phyloP scores from a whole-genome alignment of 2,329 filamentous ascomycete genomes.

The Periconia digitata region DNA sequence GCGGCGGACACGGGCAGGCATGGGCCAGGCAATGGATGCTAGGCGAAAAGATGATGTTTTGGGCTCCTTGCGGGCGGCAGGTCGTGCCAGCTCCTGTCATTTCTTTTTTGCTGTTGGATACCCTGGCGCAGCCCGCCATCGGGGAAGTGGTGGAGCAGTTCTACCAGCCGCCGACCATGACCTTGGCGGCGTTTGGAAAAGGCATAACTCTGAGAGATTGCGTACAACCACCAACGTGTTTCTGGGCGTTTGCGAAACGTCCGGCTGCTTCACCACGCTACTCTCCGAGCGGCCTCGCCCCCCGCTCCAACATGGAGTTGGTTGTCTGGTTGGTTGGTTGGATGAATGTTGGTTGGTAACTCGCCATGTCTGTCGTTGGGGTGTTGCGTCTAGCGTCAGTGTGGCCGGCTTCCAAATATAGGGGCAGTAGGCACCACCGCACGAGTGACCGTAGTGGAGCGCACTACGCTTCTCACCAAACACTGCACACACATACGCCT shows the following conservation, averaged over 20 bases:
- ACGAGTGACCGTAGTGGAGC: too few species aligned
- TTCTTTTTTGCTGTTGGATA: slow-evolving; percentile 17
- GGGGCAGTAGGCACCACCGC: too few species aligned
- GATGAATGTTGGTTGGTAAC: too few species aligned
- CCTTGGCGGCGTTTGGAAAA: slow-evolving; percentile 39
- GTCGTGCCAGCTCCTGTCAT: slow-evolving; percentile 35
- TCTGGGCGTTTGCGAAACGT: slow-evolving; percentile 37
- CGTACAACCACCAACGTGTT: slow-evolving; percentile 21
- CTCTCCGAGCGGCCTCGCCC: background rate
- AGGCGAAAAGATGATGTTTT: too few species aligned
- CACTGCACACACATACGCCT: background rate
- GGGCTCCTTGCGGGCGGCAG: too few species aligned
- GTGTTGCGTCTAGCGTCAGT: too few species aligned
- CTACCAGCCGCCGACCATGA: slow-evolving; percentile 19
- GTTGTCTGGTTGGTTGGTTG: background rate
- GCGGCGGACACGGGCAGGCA: slow-evolving; percentile 19
- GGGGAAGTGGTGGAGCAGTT: slow-evolving; percentile 17
- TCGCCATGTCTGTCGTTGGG: too few species aligned
- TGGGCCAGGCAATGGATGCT: slow-evolving; percentile 24
- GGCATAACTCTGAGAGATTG: slow-evolving; percentile 30
- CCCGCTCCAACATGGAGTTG: background rate
- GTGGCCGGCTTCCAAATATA: too few species aligned
- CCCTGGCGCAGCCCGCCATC: slow-evolving; percentile 4
- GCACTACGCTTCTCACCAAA: too few species aligned
- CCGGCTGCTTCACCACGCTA: slow-evolving; percentile 33